Conservation (phyloP, 495 filamentous ascomycete genomes). For the Xylaria palmicola region DNA sequence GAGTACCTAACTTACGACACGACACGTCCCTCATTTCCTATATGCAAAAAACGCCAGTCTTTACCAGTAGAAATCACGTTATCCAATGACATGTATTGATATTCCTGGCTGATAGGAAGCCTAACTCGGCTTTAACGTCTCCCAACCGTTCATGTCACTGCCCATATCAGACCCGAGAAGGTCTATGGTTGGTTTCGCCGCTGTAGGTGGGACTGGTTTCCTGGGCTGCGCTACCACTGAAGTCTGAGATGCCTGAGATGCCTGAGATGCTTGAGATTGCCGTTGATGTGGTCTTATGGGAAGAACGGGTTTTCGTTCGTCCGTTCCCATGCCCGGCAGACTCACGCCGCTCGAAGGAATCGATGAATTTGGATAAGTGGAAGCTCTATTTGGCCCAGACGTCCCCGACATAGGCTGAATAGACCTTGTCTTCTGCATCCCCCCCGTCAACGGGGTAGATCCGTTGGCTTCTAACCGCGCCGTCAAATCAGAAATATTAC, state of each 20-base stretch:
- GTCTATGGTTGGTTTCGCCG: slow-evolving; percentile 30
- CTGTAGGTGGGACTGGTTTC: slow-evolving; percentile 17
- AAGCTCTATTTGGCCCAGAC: slow-evolving; percentile 4
- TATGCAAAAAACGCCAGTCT: not conserved
- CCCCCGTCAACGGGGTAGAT: slow-evolving; percentile 21
- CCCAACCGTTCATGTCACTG: slow-evolving; percentile 45
- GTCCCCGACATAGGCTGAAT: slow-evolving; percentile 1
- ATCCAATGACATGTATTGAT: not conserved
- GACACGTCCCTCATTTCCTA: not conserved
- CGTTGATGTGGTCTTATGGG: slow-evolving; percentile 21
- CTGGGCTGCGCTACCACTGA: slow-evolving; percentile 25
- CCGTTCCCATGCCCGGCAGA: slow-evolving; percentile 22
- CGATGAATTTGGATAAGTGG: slow-evolving; percentile 1
- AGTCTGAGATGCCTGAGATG: slow-evolving; percentile 9
- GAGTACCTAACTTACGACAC: too few relatives aligned
- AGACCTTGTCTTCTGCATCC: slow-evolving; percentile 21
- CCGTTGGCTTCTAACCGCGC: slow-evolving; percentile 27
- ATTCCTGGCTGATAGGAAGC: not conserved
- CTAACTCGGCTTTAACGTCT: slow-evolving; percentile 44
- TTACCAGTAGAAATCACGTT: not conserved
- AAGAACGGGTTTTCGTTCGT: slow-evolving; percentile 24
- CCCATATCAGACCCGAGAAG: slow-evolving; percentile 39
- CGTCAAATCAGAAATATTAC: slow-evolving; percentile 27
- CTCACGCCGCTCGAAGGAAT: slow-evolving; percentile 14
- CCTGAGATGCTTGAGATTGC: slow-evolving; percentile 10